Evolutionary conservation across 257 asterid species (phyloP).

Genomic region (Eucommia ulmoides): DNA sequence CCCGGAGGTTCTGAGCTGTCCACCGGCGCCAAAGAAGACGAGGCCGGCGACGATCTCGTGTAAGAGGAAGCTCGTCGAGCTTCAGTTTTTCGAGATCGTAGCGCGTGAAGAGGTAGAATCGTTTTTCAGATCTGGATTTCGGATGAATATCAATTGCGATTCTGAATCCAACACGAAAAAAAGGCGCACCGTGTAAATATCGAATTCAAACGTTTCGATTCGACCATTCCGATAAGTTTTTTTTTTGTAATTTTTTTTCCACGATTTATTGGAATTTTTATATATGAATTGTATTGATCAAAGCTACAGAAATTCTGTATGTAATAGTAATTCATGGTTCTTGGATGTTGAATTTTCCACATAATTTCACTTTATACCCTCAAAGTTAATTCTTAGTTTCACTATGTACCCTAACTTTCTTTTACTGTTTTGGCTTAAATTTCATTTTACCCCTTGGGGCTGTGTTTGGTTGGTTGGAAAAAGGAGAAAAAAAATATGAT

Average conservation of each 20-base stretch:
- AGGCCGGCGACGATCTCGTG: conserved; percentile 22
- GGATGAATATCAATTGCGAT: background rate
- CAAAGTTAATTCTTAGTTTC: too few relatives aligned
- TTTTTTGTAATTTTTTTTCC: background rate
- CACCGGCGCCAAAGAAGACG: conserved; percentile 52
- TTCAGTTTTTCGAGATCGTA: conserved; percentile 30
- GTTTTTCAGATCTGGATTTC: conserved; percentile 17
- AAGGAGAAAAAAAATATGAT: too few relatives aligned
- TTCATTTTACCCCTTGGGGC: too few relatives aligned
- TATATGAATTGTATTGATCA: background rate
- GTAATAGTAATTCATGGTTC: background rate
- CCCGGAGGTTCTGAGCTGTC: conserved; percentile 32
- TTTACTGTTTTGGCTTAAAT: too few relatives aligned
- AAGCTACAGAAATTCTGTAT: background rate
- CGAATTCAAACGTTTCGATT: too few relatives aligned
- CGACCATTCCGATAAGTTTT: too few relatives aligned
- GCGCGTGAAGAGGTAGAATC: conserved; percentile 31
- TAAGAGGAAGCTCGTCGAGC: conserved; percentile 31
- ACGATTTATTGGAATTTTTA: background rate
- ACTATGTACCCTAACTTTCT: too few relatives aligned
- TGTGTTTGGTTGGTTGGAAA: too few relatives aligned
- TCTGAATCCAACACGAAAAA: conserved; percentile 22
- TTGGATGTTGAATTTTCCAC: background rate
- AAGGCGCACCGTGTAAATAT: conserved; percentile 23
- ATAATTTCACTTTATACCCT: too few relatives aligned